Evolutionary conservation across 2,329 filamentous ascomycete species (phyloP).

Genomic region (Trichoderma atrobrunneum): DNA sequence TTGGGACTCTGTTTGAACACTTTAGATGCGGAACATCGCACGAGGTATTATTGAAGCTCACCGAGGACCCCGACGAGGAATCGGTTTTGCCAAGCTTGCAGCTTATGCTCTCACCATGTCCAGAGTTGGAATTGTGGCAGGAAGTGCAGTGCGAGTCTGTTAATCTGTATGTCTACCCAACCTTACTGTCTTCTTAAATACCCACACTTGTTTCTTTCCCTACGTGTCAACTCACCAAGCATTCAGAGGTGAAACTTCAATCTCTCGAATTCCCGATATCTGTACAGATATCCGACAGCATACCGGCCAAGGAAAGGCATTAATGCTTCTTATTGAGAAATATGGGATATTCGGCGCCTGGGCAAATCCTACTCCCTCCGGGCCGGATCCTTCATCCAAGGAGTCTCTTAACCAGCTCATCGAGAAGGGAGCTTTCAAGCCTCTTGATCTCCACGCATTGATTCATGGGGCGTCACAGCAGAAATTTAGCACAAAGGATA

Average conservation of each 20-base stretch:
- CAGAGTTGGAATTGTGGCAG: background rate
- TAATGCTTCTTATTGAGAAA: background rate
- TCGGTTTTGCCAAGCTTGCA: background rate
- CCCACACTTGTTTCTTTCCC: background rate
- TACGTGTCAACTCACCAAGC: background rate
- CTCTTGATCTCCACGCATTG: background rate
- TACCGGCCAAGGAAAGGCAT: background rate
- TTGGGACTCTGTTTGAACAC: constrained; percentile 2
- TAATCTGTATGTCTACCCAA: background rate
- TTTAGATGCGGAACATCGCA: background rate
- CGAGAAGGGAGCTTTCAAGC: constrained; percentile 4
- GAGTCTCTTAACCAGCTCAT: constrained; percentile 19
- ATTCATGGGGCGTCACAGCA: background rate
- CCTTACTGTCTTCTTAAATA: no score
- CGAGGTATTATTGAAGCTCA: background rate
- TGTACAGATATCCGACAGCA: background rate
- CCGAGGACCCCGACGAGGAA: background rate
- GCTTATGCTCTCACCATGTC: background rate
- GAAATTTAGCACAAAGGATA: constrained; percentile 6
- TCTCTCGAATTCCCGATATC: background rate
- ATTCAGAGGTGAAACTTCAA: background rate
- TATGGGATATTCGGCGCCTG: background rate
- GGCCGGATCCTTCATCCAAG: background rate
- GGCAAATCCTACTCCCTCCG: background rate
- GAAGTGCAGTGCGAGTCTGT: background rate